Base-by-base conservation (phyloP, 192 early-diverging fungal genomes). In the Umbelopsis isabellina region DNA sequence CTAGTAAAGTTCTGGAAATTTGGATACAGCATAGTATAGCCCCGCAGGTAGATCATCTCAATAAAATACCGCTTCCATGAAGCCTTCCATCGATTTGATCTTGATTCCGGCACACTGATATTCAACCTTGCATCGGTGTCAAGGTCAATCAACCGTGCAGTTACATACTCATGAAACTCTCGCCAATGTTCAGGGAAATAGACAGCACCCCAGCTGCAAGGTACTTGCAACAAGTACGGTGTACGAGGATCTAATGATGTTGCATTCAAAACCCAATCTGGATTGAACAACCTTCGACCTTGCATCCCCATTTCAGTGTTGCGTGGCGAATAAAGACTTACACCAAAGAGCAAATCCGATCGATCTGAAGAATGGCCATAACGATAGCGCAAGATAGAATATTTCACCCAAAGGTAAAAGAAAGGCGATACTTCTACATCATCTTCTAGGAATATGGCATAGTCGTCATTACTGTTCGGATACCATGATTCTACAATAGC, bases 61-160 rank as follows among this genome's bases (percentile, higher is more conserved):
- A 88, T 88, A 67, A 88, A 85, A 55, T 81, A 82, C 48, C 82
- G 79, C 67, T 88, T 88, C 87, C 87, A 88, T 7, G 87, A 88
- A 20, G 83, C 86, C 46, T 80, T 85, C 87, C 87, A 88, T 30
- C 79, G 72, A 58, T 86, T 85, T 11, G 87, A 86, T 44, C 87
- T 69, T 20, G 76, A 78, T 48, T 80, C 77, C 4, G 87, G 87
- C 18, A 88, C 78, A 22, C 73, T 80, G 4, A 88, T 86, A 21
- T 84, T 82, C 22, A 83, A 79, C 0, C 79, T 52, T 23, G 71
- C 72, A 35, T 77, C 73, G 20, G 77, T 79, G 64, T 84, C 80
- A 7, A 86, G 70, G 69, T 88, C 87, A 45, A 83, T 45, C 53
- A 88, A 49, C 16, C 84, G 72, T 21, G 76, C 82, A 2, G 77